Conservation (phyloP, 345 rosid species). For the Capsella bursapastoris region DNA sequence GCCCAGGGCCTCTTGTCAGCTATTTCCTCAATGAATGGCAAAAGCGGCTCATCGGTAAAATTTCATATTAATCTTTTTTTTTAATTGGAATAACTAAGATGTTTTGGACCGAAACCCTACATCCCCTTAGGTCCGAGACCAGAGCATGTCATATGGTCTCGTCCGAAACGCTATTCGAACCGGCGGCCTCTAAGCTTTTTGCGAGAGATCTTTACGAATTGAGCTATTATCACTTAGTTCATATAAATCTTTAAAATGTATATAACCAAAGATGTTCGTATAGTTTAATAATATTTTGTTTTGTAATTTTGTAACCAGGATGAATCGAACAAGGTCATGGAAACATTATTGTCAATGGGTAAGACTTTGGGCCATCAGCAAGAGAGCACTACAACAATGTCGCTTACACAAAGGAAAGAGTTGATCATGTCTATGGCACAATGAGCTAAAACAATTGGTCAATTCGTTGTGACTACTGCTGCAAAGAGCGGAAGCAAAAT, state of each 20-base stretch:
- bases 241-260: background rate
- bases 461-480: background rate
- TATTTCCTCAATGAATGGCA: constrained; percentile 14
- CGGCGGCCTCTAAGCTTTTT: too few species aligned
- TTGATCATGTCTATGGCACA: background rate
- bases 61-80: too few species aligned
- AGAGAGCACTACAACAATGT: constrained; percentile 5
- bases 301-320: constrained; percentile 3
- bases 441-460: constrained; percentile 24
- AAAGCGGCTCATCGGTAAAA: constrained; percentile 22
- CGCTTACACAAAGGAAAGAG: constrained; percentile 9
- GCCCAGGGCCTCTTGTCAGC: constrained; percentile 21
- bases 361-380: constrained; percentile 1
- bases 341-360: constrained; percentile 28
- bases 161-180: too few species aligned
- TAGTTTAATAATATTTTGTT: background rate
- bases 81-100: too few species aligned
- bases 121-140: too few species aligned
- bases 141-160: too few species aligned
- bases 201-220: too few species aligned
- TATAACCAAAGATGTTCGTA: background rate
- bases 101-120: too few species aligned
- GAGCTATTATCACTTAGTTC: too few species aligned
- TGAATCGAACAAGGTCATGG: constrained; percentile 7
- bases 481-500: constrained; percentile 24